These are phyloP conservation scores for Fusarium sp. DNA, from an alignment of 2,329 filamentous ascomycete species.

Conservation along the genomic window DNA sequence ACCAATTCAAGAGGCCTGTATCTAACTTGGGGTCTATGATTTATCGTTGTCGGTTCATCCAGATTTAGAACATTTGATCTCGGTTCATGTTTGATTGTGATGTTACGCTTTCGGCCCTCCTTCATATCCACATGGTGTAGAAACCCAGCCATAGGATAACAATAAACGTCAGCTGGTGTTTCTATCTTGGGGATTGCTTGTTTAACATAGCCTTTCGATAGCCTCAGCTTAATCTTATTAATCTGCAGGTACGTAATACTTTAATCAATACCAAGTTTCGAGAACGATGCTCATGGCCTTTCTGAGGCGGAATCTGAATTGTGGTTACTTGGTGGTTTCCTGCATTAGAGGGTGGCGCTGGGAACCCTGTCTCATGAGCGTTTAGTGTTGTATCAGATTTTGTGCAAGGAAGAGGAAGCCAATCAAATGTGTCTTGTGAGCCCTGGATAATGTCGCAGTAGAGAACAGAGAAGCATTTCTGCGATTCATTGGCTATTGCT, in stretches of 20 bases:
- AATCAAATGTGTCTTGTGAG: conserved; percentile 18
- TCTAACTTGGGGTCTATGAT: background rate
- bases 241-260: conserved; percentile 7
- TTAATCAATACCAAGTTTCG: conserved; percentile 33
- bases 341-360: conserved; percentile 39
- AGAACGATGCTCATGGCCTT: conserved; percentile 14
- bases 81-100: conserved; percentile 30
- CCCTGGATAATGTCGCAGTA: conserved; percentile 8
- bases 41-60: conserved; percentile 6
- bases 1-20: conserved; percentile 1
- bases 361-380: conserved; percentile 6
- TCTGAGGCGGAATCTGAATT: conserved; percentile 1
- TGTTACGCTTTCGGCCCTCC: conserved; percentile 12
- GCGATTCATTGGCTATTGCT: conserved; percentile 15
- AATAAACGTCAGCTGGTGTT: conserved; percentile 12
- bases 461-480: background rate
- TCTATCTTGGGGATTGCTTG: conserved; percentile 23
- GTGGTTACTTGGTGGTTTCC: conserved; percentile 37
- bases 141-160: conserved; percentile 24
- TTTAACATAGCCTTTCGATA: conserved; percentile 9
- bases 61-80: conserved; percentile 34
- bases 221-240: conserved; percentile 1
- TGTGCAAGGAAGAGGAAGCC: conserved; percentile 26
- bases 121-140: conserved; percentile 19
- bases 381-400: conserved; percentile 32